Conservation (phyloP, 1,284 basidiomycete genomes). For the Austropuccinia psidii region DNA sequence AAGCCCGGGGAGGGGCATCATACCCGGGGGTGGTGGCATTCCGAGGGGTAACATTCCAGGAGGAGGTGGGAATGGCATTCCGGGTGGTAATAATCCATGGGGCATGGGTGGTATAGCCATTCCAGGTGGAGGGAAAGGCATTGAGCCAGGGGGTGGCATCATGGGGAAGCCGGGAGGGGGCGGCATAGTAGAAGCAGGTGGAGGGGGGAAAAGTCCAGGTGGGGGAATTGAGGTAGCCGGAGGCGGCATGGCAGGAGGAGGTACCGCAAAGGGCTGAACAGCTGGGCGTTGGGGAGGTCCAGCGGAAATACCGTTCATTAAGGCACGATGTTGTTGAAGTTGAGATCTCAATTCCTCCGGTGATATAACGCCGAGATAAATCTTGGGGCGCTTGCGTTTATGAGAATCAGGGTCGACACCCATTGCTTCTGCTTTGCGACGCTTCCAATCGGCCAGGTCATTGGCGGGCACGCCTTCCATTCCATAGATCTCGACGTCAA, state of each 20-base stretch:
- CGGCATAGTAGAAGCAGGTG: constrained; percentile 38
- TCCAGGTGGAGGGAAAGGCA: constrained; percentile 40
- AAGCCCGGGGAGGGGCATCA: constrained; percentile 19
- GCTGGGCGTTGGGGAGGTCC: constrained; percentile 42
- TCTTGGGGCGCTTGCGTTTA: constrained; percentile 65
- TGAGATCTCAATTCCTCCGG: constrained; percentile 70
- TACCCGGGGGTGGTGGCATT: constrained; percentile 41
- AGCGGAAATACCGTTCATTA: constrained; percentile 63
- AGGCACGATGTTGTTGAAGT: constrained; percentile 77
- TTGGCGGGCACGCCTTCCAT: constrained; percentile 97
- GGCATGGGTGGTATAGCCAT: constrained; percentile 44
- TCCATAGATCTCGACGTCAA: constrained; percentile 98
- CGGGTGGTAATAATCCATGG: constrained; percentile 40
- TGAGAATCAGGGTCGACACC: constrained; percentile 70
- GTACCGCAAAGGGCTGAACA: constrained; percentile 40
- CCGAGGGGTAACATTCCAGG: constrained; percentile 43
- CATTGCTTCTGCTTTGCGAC: constrained; percentile 81
- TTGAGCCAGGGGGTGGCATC: constrained; percentile 42
- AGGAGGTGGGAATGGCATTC: constrained; percentile 28
- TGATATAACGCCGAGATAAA: constrained; percentile 65
- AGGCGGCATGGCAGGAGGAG: constrained; percentile 35
- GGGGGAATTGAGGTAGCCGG: constrained; percentile 29
- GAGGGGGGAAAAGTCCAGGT: constrained; percentile 23
- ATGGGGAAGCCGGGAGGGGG: constrained; percentile 40
- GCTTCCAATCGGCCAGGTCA: constrained; percentile 89